Percentiles rank a stretch among this genome's conserved stretches.
Conservation (phyloP, 2,329 filamentous ascomycete genomes). For the Trichoderma afroharzianum region DNA sequence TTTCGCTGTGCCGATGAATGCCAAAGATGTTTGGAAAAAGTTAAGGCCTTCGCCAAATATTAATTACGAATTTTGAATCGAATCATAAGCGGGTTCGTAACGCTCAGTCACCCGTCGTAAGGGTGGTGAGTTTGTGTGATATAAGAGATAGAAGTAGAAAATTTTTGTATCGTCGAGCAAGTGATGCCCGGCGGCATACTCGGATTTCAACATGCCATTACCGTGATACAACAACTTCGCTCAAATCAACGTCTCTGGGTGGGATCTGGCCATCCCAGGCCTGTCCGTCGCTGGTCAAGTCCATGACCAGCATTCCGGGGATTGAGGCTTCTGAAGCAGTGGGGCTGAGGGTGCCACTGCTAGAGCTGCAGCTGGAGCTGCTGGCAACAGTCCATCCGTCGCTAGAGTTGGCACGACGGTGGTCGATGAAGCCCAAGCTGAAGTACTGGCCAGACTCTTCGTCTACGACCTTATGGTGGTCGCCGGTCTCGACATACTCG, state of each 20-base stretch:
- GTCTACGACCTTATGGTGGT: slow-evolving; percentile 44
- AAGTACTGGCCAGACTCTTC: slow-evolving; percentile 48
- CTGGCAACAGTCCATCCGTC: slow-evolving; percentile 91
- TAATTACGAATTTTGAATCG: slow-evolving; percentile 25
- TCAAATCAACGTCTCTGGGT: slow-evolving; percentile 42
- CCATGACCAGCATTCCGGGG: slow-evolving; percentile 34
- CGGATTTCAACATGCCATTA: slow-evolving; percentile 19
- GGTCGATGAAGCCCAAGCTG: slow-evolving; percentile 44
- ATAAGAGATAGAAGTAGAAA: neutral
- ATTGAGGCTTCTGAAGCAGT: slow-evolving; percentile 44
- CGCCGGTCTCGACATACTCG: slow-evolving; percentile 84
- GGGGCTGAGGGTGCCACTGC: slow-evolving; percentile 49
- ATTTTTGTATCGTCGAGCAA: neutral
- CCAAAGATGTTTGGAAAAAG: slow-evolving; percentile 36
- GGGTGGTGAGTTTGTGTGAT: slow-evolving; percentile 6
- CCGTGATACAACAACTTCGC: slow-evolving; percentile 43
- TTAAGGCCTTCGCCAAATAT: slow-evolving; percentile 29
- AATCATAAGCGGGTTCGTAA: slow-evolving; percentile 28
- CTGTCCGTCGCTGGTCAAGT: slow-evolving; percentile 36
- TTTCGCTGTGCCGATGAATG: slow-evolving; percentile 41
- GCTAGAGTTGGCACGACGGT: slow-evolving; percentile 52
- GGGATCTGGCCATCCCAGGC: slow-evolving; percentile 37
- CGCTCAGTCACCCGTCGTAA: slow-evolving; percentile 1
- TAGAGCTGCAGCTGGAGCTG: slow-evolving; percentile 60
- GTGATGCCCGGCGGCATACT: slow-evolving; percentile 19